A percentile compares a stretch with the other conserved stretches of the same genome.
Conservation (phyloP, 371 early-diverging fungal genomes). For the Rhizopus stolonifer region DNA sequence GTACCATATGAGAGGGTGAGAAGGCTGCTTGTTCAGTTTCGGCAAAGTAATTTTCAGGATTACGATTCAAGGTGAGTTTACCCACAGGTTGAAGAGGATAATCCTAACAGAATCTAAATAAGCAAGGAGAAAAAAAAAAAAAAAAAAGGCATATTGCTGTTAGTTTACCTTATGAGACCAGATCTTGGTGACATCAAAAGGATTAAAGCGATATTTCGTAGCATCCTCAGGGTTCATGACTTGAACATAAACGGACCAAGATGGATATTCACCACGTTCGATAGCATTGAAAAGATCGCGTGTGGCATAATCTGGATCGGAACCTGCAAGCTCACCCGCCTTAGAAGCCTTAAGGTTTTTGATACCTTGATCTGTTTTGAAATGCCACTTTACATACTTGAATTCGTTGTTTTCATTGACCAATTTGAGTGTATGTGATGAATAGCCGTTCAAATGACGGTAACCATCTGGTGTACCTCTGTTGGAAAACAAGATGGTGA, state of each 20-base stretch:
- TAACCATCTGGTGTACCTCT: slow-evolving; percentile 81
- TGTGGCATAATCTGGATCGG: slow-evolving; percentile 74
- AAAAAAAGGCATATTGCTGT: not conserved
- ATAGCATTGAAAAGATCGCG: slow-evolving; percentile 78
- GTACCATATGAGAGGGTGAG: slow-evolving; percentile 71
- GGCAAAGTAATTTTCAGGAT: slow-evolving; percentile 80
- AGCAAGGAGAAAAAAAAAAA: slow-evolving; percentile 42
- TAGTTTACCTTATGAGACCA: slow-evolving; percentile 64
- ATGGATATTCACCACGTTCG: slow-evolving; percentile 69
- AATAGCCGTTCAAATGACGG: slow-evolving; percentile 80
- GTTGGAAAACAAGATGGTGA: slow-evolving; percentile 76
- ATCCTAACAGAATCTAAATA: slow-evolving; percentile 45
- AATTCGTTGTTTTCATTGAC: slow-evolving; percentile 70
- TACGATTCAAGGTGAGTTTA: slow-evolving; percentile 71
- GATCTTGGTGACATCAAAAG: slow-evolving; percentile 86
- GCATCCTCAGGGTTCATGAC: slow-evolving; percentile 75
- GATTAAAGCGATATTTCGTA: slow-evolving; percentile 70
- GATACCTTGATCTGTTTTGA: slow-evolving; percentile 80
- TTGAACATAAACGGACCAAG: slow-evolving; percentile 77
- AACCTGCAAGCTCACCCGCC: slow-evolving; percentile 59
- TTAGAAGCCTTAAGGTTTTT: slow-evolving; percentile 69
- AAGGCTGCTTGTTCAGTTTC: slow-evolving; percentile 83
- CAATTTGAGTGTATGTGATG: slow-evolving; percentile 76
- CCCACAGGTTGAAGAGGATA: slow-evolving; percentile 75
- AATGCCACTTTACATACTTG: slow-evolving; percentile 86